Percentiles rank a stretch among this genome's conserved stretches.
phyloP scores from a whole-genome alignment of 75 land plant species.

The Gnetum montanum region DNA sequence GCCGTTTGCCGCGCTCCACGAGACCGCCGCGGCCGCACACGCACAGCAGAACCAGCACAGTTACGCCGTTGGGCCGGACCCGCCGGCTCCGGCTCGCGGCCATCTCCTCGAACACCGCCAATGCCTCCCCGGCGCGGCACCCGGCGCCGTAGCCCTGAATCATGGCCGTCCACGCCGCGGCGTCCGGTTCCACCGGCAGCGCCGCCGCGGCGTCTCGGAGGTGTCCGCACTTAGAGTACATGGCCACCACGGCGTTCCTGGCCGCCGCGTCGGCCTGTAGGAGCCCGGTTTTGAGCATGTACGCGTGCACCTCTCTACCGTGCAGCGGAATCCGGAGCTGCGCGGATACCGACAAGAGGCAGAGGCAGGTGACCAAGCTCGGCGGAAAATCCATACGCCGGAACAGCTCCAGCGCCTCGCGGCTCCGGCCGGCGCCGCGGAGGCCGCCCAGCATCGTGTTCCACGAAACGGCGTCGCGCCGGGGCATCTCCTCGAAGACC shows the following conservation, averaged over 20 bases:
- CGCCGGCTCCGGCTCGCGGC: conserved; percentile 27
- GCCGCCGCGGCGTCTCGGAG: conserved; percentile 24
- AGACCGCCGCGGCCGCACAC: conserved; percentile 66
- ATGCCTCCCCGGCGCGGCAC: conserved; percentile 15
- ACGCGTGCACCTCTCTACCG: conserved; percentile 5
- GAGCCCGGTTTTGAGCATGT: conserved; percentile 3
- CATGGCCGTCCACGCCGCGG: conserved; percentile 57
- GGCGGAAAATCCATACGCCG: conserved; percentile 32
- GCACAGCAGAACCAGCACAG: conserved; percentile 43
- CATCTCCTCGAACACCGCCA: conserved; percentile 38
- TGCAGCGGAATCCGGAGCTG: conserved; percentile 29
- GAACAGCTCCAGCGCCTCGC: conserved; percentile 22
- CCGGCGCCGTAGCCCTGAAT: conserved; percentile 34
- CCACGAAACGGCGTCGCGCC: conserved; percentile 65
- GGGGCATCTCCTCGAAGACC: conserved; percentile 41
- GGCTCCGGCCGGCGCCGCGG: conserved; percentile 14
- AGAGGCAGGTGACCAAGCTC: conserved; percentile 37
- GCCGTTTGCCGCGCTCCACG: conserved; percentile 51
- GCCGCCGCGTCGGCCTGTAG: conserved; percentile 19
- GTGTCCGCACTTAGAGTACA: conserved; percentile 26
- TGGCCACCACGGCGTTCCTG: conserved; percentile 43
- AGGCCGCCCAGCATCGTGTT: conserved; percentile 56
- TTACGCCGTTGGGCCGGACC: conserved; percentile 51
- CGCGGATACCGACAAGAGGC: conserved; percentile 53
- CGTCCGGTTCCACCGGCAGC: conserved; percentile 35